Conservation (phyloP, 148 eudicot genomes). For the Heliosperma pusillum region DNA sequence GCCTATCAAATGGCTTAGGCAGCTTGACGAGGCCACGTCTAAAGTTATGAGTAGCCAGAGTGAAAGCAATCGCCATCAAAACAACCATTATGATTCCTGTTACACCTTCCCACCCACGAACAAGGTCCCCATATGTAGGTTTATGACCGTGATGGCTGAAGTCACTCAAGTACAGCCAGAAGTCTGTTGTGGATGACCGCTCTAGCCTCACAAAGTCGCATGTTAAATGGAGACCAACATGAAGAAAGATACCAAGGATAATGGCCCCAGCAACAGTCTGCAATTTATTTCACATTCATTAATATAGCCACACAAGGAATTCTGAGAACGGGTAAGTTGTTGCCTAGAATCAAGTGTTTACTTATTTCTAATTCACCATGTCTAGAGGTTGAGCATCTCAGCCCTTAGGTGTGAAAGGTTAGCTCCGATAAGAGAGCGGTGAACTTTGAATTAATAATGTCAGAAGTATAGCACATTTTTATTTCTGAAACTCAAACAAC, state of each 20-base stretch:
- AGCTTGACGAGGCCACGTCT: conserved; percentile 60
- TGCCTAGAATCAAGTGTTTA: conserved; percentile 5
- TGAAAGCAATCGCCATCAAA: conserved; percentile 64
- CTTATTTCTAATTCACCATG: background rate
- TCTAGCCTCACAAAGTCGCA: conserved; percentile 85
- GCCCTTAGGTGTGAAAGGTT: background rate
- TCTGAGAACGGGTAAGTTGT: background rate
- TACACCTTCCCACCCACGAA: conserved; percentile 63
- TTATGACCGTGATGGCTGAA: conserved; percentile 39
- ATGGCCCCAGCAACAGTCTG: conserved; percentile 95
- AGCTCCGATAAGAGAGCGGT: background rate
- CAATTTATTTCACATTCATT: conserved; percentile 18
- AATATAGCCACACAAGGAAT: conserved; percentile 10
- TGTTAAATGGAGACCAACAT: conserved; percentile 68
- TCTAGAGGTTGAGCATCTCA: background rate
- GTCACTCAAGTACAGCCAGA: conserved; percentile 36
- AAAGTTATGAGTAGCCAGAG: conserved; percentile 69
- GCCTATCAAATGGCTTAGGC: conserved; percentile 68
- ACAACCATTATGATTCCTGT: conserved; percentile 74
- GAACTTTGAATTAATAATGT: background rate
- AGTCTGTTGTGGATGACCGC: conserved; percentile 39
- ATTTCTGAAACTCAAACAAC: background rate
- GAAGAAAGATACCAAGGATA: conserved; percentile 61
- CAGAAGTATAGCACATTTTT: background rate
- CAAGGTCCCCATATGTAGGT: conserved; percentile 51